phyloP scores from a whole-genome alignment of 352 stramenopile species.

The Phytophthora foliorum region DNA sequence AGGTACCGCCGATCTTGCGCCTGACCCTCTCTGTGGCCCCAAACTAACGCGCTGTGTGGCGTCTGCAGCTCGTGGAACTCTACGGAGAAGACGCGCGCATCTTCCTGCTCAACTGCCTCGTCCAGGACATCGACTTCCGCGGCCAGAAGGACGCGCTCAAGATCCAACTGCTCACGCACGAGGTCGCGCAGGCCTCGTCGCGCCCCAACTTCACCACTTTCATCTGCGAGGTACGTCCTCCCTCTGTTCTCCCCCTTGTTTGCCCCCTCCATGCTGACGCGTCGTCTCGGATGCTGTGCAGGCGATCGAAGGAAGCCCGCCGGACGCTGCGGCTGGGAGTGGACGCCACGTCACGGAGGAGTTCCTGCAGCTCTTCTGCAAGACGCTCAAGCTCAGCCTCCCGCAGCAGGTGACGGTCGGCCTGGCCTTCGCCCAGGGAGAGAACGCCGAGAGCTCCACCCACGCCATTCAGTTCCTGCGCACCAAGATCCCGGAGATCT shows the following conservation, averaged over 20 bases:
- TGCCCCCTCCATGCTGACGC: too few species aligned
- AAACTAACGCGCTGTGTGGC: slow-evolving; percentile 10
- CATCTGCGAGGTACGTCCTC: slow-evolving; percentile 73
- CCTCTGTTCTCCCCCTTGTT: neutral
- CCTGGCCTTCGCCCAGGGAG: slow-evolving; percentile 82
- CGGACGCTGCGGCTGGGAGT: slow-evolving; percentile 41
- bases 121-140: slow-evolving; percentile 93
- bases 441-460: slow-evolving; percentile 61
- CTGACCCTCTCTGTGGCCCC: slow-evolving; percentile 7
- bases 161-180: slow-evolving; percentile 91
- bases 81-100: slow-evolving; percentile 93
- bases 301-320: slow-evolving; percentile 76
- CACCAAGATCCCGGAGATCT: slow-evolving; percentile 88
- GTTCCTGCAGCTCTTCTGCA: slow-evolving; percentile 82
- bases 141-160: slow-evolving; percentile 91
- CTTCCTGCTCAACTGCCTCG: slow-evolving; percentile 92
- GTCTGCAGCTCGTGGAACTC: slow-evolving; percentile 85
- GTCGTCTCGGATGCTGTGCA: too few species aligned
- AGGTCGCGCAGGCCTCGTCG: slow-evolving; percentile 90
- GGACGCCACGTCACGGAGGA: slow-evolving; percentile 76
- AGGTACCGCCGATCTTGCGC: slow-evolving; percentile 59
- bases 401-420: slow-evolving; percentile 89
- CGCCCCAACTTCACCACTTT: slow-evolving; percentile 93
- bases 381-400: slow-evolving; percentile 86
- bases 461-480: slow-evolving; percentile 84